Evolutionary conservation across 78 protist species (phyloP).

Genomic region (Cavenderia fasciculata): DNA sequence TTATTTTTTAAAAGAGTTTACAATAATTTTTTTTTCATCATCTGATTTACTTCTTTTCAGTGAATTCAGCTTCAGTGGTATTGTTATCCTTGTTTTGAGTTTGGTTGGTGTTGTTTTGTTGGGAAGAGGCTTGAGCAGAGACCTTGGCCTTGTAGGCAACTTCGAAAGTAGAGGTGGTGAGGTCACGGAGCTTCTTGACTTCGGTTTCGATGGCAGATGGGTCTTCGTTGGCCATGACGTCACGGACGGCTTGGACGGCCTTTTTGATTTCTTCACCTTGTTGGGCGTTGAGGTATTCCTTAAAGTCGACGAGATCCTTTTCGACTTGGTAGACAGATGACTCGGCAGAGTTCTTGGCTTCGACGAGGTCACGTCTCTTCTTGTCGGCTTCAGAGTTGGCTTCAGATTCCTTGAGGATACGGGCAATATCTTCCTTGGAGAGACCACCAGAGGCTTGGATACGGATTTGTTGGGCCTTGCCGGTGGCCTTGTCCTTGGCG

Average conservation of each 20-base stretch:
- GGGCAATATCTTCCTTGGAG: constrained; percentile 93
- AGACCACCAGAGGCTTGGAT: constrained; percentile 97
- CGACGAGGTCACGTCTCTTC: constrained; percentile 65
- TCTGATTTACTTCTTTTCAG: constrained; percentile 60
- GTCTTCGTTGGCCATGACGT: constrained; percentile 38
- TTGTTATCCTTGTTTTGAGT: neutral
- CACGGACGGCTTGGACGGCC: constrained; percentile 11
- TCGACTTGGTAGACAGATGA: constrained; percentile 40
- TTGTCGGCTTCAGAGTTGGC: constrained; percentile 68
- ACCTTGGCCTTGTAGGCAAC: constrained; percentile 71
- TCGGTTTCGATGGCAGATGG: constrained; percentile 33
- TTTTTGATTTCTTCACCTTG: constrained; percentile 58
- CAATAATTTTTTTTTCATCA: too few species aligned
- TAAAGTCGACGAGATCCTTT: constrained; percentile 64
- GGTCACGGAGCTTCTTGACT: constrained; percentile 47
- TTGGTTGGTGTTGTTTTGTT: constrained; percentile 6
- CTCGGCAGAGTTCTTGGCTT: constrained; percentile 77
- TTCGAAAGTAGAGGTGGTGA: constrained; percentile 51
- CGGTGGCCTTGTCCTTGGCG: constrained; percentile 97
- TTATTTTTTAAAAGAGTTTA: too few species aligned
- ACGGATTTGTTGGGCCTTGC: constrained; percentile 89
- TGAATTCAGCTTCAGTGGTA: constrained; percentile 69
- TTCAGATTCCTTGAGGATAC: constrained; percentile 97
- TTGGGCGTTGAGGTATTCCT: constrained; percentile 50
- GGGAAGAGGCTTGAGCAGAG: neutral